A percentile compares a stretch with the other conserved stretches of the same genome.
These are phyloP conservation scores for Harrya chromipes DNA, from an alignment of 768 basidiomycete species.

Conservation along the genomic window DNA sequence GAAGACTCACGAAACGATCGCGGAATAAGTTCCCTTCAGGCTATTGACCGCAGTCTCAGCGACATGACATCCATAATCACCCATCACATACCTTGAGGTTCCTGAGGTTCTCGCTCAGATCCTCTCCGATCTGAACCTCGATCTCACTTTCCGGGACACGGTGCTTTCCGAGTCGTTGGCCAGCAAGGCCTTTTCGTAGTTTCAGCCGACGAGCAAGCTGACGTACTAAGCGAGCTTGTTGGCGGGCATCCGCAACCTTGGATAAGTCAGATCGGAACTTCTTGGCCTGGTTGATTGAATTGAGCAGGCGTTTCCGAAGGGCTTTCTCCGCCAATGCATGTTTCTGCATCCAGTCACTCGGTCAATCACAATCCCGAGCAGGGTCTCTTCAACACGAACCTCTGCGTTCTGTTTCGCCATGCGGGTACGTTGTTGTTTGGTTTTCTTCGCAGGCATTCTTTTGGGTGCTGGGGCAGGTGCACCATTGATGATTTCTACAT, in stretches of 20 bases:
- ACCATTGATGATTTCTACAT: constrained; percentile 34
- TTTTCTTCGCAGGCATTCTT: constrained; percentile 47
- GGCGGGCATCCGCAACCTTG: constrained; percentile 37
- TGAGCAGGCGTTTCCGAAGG: constrained; percentile 56
- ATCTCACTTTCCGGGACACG: constrained; percentile 63
- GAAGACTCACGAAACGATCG: constrained; percentile 84
- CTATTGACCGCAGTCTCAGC: constrained; percentile 36
- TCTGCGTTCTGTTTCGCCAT: constrained; percentile 62
- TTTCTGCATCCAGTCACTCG: constrained; percentile 43
- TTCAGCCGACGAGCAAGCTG: constrained; percentile 46
- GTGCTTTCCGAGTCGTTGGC: constrained; percentile 78
- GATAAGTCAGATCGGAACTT: constrained; percentile 45
- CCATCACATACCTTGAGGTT: constrained; percentile 65
- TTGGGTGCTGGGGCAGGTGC: constrained; percentile 36
- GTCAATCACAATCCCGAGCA: neutral
- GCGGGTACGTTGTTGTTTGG: constrained; percentile 65
- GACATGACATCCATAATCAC: neutral
- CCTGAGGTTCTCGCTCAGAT: constrained; percentile 80
- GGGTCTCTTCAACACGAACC: constrained; percentile 37
- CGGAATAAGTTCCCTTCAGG: constrained; percentile 93
- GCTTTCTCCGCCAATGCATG: constrained; percentile 57
- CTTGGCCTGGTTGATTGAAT: constrained; percentile 56
- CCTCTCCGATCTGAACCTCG: constrained; percentile 89
- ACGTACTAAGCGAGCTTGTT: constrained; percentile 35
- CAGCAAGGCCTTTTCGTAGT: constrained; percentile 62